These are phyloP conservation scores for Chloris gayana DNA, from an alignment of 176 grass and related monocot species.

Conservation along the genomic window DNA sequence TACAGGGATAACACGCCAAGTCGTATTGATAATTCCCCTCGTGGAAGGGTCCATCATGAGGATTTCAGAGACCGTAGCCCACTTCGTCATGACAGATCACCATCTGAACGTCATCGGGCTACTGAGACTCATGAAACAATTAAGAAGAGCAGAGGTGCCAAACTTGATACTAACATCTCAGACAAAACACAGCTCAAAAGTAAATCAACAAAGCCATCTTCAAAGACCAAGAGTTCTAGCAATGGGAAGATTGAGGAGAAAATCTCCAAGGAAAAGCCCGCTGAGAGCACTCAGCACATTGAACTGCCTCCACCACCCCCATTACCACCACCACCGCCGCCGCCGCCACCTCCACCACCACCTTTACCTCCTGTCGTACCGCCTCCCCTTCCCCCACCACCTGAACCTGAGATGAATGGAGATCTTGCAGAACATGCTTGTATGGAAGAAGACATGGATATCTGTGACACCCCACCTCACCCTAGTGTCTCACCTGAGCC, in stretches of 20 bases:
- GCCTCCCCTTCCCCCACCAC: conserved; percentile 61
- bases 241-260: conserved; percentile 66
- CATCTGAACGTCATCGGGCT: conserved; percentile 51
- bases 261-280: conserved; percentile 65
- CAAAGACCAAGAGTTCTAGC: conserved; percentile 66
- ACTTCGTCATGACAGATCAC: conserved; percentile 52
- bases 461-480: conserved; percentile 94
- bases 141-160: conserved; percentile 62
- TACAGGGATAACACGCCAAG: conserved; percentile 67
- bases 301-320: conserved; percentile 67
- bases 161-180: conserved; percentile 51
- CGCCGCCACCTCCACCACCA: conserved; percentile 56
- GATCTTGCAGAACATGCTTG: conserved; percentile 54
- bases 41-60: conserved; percentile 58
- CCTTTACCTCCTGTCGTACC: conserved; percentile 62
- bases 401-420: conserved; percentile 45
- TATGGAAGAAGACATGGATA: conserved; percentile 99
- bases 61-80: conserved; percentile 71
- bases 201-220: conserved; percentile 67
- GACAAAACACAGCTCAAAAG: conserved; percentile 64
- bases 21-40: conserved; percentile 66
- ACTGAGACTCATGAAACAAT: conserved; percentile 51
- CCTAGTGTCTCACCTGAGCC: conserved; percentile 49
- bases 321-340: conserved; percentile 55
- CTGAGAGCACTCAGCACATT: conserved; percentile 47